Conservation (phyloP, 768 basidiomycete species). For the Amanita jacksonii region DNA sequence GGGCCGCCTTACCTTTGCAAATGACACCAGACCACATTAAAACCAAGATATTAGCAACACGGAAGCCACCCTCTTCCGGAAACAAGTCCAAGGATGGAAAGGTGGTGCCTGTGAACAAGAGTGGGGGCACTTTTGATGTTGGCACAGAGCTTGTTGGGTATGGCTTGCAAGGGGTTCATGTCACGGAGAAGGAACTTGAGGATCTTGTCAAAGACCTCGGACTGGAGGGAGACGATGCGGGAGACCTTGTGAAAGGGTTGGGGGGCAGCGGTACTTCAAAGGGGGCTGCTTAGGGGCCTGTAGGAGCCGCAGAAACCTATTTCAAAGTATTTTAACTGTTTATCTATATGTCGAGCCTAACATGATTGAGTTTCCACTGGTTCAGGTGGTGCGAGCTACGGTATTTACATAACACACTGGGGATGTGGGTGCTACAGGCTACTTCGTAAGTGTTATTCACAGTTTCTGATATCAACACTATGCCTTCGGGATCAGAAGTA, state of each 20-base stretch:
- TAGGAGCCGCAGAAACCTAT: no score
- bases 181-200: conserved; percentile 65
- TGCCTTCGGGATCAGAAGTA: no score
- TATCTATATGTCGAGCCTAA: no score
- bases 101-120: conserved; percentile 43
- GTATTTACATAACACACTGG: no score
- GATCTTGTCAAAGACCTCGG: conserved; percentile 69
- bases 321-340: no score
- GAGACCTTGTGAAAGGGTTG: conserved; percentile 61
- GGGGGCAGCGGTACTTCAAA: conserved; percentile 16
- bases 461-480: no score
- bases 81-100: conserved; percentile 27
- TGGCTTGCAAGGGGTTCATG: conserved; percentile 68
- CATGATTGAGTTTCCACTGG: no score
- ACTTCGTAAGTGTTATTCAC: no score
- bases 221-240: conserved; percentile 67
- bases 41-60: conserved; percentile 41
- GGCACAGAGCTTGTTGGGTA: conserved; percentile 60
- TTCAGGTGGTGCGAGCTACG: no score
- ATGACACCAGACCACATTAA: conserved; percentile 74
- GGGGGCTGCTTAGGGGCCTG: no score
- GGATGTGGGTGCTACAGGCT: no score
- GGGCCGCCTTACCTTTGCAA: conserved; percentile 61
- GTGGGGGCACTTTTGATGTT: conserved; percentile 48
- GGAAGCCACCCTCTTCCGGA: conserved; percentile 29